Evolutionary conservation across 2,329 filamentous ascomycete genomes (phyloP), one percentile per base, ranked within the genome.

Genomic region (Volutella citrinella): DNA sequence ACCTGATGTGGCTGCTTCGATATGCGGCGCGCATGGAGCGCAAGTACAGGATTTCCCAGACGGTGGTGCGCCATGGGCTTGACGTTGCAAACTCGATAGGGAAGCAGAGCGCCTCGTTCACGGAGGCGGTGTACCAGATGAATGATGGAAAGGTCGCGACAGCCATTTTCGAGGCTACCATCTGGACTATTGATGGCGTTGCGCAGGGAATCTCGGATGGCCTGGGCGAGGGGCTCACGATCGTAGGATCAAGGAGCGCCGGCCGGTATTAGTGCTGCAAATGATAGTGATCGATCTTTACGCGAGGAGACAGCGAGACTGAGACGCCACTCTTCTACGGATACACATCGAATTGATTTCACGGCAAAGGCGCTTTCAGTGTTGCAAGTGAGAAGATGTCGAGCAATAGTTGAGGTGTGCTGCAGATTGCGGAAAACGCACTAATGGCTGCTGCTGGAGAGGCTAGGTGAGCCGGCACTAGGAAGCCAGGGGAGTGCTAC

Each of bases 51-150:
- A 67, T 89, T 40, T 79, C 85, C 79, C 19, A 91, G 64, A 31
- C 88, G 61, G 60, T 91, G 80, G 65, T 91, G 79, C 34, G 84
- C 65, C 49, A 76, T 56, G 42, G 84, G 62, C 51, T 84, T 76
- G 55, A 78, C 65, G 53, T 74, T 60, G 59, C 82, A 67, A 45
- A 68, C 54, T 38, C 74, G 65, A 56, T 81, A 72, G 61, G 68
- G 60, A 48, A 71, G 43, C 28, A 89, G 60, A 20, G 73, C 72
- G 60, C 89, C 82, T 11, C 63, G 59, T 57, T 29, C 5, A 74
- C 73, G 9, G 69, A 71, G 9, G 68, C 72, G 1, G 63, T 86
- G 5, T 71, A 70, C 38, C 72, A 70, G 27, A 70, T 84, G 60
- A 76, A 81, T 15, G 77, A 84, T 39, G 82, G 82, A 0, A 75